phyloP scores from a whole-genome alignment of 139 green algal genomes.

The Tetraselmis chui region DNA sequence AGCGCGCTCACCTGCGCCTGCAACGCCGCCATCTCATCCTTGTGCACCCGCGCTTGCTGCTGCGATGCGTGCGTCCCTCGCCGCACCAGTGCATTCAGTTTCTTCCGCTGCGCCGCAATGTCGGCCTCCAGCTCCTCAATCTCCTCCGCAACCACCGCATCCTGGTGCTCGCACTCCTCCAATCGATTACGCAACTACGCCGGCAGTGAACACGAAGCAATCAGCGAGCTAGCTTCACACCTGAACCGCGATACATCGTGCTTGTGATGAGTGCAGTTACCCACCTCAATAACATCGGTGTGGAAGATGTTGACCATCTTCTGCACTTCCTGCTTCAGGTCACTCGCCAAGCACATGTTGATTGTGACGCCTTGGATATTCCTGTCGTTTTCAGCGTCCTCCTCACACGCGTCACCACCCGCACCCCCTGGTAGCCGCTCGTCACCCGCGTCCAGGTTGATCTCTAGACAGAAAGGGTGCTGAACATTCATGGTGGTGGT shows the following conservation, averaged over 20 bases:
- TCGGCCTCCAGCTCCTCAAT: not conserved
- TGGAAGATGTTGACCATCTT: not conserved
- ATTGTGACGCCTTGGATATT: not conserved
- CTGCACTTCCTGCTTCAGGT: not conserved
- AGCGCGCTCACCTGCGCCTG: not conserved
- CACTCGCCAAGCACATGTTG: not conserved
- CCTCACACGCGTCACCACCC: not conserved
- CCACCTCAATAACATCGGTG: not conserved
- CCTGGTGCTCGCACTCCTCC: not conserved
- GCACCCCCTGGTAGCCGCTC: not conserved
- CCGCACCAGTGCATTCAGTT: not conserved
- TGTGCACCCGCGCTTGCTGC: not conserved
- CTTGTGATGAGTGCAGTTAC: too few species aligned
- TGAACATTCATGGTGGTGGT: not conserved
- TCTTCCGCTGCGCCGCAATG: not conserved
- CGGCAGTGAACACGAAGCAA: too few species aligned
- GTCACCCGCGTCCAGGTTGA: not conserved
- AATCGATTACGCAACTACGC: not conserved
- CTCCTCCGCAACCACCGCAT: not conserved
- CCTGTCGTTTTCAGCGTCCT: not conserved
- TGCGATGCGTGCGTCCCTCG: not conserved
- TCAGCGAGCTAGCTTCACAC: too few species aligned
- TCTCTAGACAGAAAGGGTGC: not conserved
- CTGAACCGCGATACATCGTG: too few species aligned
- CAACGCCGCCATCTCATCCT: not conserved